These are phyloP conservation scores for Begonia masoniana DNA, from an alignment of 306 rosid genomes.

Conservation along the genomic window DNA sequence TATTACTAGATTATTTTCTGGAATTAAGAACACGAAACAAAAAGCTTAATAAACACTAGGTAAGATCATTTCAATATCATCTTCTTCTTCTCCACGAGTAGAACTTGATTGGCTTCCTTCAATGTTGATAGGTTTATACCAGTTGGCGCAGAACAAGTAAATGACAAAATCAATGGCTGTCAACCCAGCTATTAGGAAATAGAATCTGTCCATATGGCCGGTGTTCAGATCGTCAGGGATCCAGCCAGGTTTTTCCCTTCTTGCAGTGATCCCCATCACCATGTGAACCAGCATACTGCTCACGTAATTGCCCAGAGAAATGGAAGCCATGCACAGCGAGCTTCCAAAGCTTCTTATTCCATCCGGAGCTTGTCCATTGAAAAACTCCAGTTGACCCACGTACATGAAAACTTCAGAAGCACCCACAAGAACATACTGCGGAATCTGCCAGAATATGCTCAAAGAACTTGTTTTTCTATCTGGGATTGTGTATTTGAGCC, in stretches of 20 bases:
- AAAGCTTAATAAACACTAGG: no score
- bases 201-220: conserved; percentile 43
- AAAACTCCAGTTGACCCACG: conserved; percentile 20
- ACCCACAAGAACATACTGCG: conserved; percentile 47
- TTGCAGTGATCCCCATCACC: conserved; percentile 31
- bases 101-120: background rate
- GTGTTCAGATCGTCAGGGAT: conserved; percentile 32
- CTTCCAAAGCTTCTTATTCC: conserved; percentile 53
- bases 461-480: conserved; percentile 26
- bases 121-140: conserved; percentile 21
- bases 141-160: conserved; percentile 24
- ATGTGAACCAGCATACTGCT: conserved; percentile 32
- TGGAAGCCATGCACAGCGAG: conserved; percentile 56
- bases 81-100: no score
- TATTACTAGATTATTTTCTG: no score
- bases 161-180: conserved; percentile 28
- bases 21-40: no score
- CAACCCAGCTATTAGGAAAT: conserved; percentile 31
- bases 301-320: conserved; percentile 44
- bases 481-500: conserved; percentile 16
- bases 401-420: conserved; percentile 41
- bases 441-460: conserved; percentile 32
- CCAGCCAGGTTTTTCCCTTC: conserved; percentile 28
- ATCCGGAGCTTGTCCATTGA: conserved; percentile 43
- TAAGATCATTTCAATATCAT: no score